A percentile compares a stretch with the other conserved stretches of the same genome.
phyloP scores from a whole-genome alignment of 495 filamentous ascomycete species.

The Talaromyces trachyspermus region DNA sequence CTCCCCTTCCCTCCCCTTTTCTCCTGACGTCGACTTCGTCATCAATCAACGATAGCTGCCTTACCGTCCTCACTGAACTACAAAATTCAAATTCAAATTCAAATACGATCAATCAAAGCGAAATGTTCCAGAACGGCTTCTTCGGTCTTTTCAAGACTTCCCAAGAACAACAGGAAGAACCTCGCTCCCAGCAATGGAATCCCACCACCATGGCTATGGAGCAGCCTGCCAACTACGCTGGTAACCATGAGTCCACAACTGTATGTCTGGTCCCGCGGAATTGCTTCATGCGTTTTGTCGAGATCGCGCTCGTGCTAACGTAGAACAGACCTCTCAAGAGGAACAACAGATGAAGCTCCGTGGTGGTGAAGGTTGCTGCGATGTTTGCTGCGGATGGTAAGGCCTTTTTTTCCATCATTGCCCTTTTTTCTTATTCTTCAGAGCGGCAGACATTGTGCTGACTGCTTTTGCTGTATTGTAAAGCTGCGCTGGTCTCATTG shows the following conservation, averaged over 20 bases:
- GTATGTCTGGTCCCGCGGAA: neutral
- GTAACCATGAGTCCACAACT: neutral
- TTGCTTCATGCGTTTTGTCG: too few species aligned
- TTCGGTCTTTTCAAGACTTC: slow-evolving; percentile 31
- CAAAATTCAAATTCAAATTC: neutral
- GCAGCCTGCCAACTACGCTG: slow-evolving; percentile 22
- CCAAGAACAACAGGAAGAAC: slow-evolving; percentile 22
- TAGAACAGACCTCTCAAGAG: slow-evolving; percentile 26
- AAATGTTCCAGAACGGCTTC: slow-evolving; percentile 28
- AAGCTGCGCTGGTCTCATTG: slow-evolving; percentile 36
- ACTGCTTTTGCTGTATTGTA: slow-evolving; percentile 5
- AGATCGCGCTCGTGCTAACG: neutral
- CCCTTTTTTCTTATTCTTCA: too few species aligned
- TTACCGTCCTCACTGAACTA: neutral
- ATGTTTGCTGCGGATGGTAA: slow-evolving; percentile 41
- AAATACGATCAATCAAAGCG: slow-evolving; percentile 3
- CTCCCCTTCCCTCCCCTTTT: too few species aligned
- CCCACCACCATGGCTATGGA: slow-evolving; percentile 28
- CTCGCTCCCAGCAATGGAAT: slow-evolving; percentile 18
- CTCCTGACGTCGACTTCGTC: too few species aligned
- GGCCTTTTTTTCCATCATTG: slow-evolving; percentile 6
- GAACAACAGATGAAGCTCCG: slow-evolving; percentile 34
- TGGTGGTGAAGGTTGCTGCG: slow-evolving; percentile 30
- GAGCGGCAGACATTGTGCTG: too few species aligned
- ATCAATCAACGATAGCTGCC: too few species aligned